A percentile compares a stretch with the other conserved stretches of the same genome.
phyloP scores from a whole-genome alignment of 257 asterid genomes.

The Linderniella brevidens region DNA sequence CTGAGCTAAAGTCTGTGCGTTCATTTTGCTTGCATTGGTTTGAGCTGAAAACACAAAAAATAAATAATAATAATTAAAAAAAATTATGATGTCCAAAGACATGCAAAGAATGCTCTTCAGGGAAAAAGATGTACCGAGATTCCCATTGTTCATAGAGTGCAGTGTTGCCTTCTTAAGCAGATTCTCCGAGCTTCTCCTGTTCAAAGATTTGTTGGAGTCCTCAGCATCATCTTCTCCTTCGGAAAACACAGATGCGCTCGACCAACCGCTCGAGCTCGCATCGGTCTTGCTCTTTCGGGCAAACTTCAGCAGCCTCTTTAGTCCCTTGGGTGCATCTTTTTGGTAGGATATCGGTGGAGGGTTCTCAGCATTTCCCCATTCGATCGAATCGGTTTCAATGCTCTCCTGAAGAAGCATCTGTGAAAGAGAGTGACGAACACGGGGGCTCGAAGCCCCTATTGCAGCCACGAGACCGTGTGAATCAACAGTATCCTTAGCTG shows the following conservation, averaged over 20 bases:
- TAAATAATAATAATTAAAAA: neutral
- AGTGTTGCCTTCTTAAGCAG: slow-evolving; percentile 64
- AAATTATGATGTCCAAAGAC: neutral
- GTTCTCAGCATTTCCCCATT: slow-evolving; percentile 95
- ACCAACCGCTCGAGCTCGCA: slow-evolving; percentile 51
- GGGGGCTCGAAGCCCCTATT: slow-evolving; percentile 48
- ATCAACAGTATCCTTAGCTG: slow-evolving; percentile 17
- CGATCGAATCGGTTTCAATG: slow-evolving; percentile 63
- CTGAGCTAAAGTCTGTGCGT: slow-evolving; percentile 38
- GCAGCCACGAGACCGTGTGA: slow-evolving; percentile 30
- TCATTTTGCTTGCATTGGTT: slow-evolving; percentile 28
- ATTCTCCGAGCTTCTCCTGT: slow-evolving; percentile 49
- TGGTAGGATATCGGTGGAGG: slow-evolving; percentile 63
- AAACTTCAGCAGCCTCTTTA: slow-evolving; percentile 85
- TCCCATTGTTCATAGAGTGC: slow-evolving; percentile 37
- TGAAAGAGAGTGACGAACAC: slow-evolving; percentile 89
- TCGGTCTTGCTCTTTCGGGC: slow-evolving; percentile 86
- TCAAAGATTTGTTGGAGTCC: slow-evolving; percentile 38
- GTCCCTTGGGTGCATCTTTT: slow-evolving; percentile 84
- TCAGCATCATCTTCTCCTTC: slow-evolving; percentile 94
- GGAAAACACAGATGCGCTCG: slow-evolving; percentile 69
- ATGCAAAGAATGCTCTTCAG: neutral
- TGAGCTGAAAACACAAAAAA: slow-evolving; percentile 35
- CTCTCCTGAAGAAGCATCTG: slow-evolving; percentile 97
- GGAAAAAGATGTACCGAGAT: slow-evolving; percentile 26